Base-by-base conservation (phyloP, 2,329 filamentous ascomycete species). In the Trichoderma guizhouense region DNA sequence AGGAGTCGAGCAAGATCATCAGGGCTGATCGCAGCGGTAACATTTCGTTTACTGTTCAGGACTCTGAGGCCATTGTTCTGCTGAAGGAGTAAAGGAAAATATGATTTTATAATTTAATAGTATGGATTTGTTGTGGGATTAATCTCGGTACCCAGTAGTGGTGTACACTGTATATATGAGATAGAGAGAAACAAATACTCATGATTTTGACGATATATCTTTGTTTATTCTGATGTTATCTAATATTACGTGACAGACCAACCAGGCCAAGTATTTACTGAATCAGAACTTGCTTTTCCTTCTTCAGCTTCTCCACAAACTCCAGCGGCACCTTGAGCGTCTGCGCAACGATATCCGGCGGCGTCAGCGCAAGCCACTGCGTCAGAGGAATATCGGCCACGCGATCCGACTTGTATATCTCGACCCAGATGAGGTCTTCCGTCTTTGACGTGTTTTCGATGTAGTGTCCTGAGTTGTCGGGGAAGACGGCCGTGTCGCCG, bases 321-420 rank as follows among this genome's bases (percentile, higher is more conserved):
- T 84, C 83, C 5, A 88, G 76, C 0, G 87, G 85, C 15, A 91
- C 85, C 76, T 90, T 90, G 15, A 91, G 81, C 2, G 86, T 85
- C 78, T 88, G 84, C 0, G 88, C 87, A 18, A 91, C 89, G 65
- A 91, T 85, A 62, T 89, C 86, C 0, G 87, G 82, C 0, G 91
- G 91, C 0, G 90, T 92, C 65, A 92, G 81, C 1, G 90, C 90
- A 51, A 93, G 82, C 91, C 90, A 93, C 78, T 93, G 90, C 0
- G 87, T 89, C 57, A 92, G 79, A 0, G 88, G 86, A 73, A 93
- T 90, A 76, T 93, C 91, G 0, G 87, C 88, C 1, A 92, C 89
- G 2, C 87, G 85, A 73, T 92, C 89, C 55, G 86, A 88, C 81
- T 91, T 91, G 83, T 91, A 92, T 21, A 92, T 86, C 78, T 92